Conservation (phyloP, 345 rosid species). For the Capsella bursapastoris region DNA sequence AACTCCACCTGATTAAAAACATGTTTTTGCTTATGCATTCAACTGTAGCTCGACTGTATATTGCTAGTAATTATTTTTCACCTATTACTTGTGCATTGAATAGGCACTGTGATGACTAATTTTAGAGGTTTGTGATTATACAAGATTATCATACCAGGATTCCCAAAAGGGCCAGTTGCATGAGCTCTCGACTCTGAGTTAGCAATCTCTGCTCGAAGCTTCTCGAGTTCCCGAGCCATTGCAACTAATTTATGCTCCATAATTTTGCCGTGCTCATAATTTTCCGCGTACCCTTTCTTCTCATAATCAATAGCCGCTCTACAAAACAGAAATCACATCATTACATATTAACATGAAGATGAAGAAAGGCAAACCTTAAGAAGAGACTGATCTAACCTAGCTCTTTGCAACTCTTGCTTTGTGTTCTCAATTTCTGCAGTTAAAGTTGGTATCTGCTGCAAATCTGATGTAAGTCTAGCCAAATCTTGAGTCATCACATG, state of each 20-base stretch:
- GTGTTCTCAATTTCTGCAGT: conserved; percentile 77
- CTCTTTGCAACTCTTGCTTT: conserved; percentile 91
- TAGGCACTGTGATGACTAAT: conserved; percentile 20
- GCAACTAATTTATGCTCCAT: conserved; percentile 93
- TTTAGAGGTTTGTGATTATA: background rate
- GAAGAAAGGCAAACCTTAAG: conserved; percentile 2
- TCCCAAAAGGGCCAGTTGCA: conserved; percentile 55
- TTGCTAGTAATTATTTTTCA: background rate
- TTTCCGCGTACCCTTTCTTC: conserved; percentile 97
- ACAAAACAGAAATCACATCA: conserved; percentile 26
- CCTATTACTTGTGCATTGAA: background rate
- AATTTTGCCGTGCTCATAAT: conserved; percentile 86
- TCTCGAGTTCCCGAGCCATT: conserved; percentile 95
- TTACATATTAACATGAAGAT: conserved; percentile 10
- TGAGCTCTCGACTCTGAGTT: conserved; percentile 81
- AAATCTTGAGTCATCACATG: conserved; percentile 77
- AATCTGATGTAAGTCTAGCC: conserved; percentile 67
- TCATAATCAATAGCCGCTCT: conserved; percentile 93
- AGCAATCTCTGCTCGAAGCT: conserved; percentile 92
- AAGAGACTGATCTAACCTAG: conserved; percentile 54
- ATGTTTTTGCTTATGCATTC: conserved; percentile 16
- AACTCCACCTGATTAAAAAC: conserved; percentile 49
- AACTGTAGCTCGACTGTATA: conserved; percentile 3
- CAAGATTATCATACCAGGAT: conserved; percentile 51
- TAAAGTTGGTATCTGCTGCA: conserved; percentile 73